Evolutionary conservation across 1,284 basidiomycete species (phyloP), one percentile per base, ranked within the genome.

Genomic region (Irpex sp.): DNA sequence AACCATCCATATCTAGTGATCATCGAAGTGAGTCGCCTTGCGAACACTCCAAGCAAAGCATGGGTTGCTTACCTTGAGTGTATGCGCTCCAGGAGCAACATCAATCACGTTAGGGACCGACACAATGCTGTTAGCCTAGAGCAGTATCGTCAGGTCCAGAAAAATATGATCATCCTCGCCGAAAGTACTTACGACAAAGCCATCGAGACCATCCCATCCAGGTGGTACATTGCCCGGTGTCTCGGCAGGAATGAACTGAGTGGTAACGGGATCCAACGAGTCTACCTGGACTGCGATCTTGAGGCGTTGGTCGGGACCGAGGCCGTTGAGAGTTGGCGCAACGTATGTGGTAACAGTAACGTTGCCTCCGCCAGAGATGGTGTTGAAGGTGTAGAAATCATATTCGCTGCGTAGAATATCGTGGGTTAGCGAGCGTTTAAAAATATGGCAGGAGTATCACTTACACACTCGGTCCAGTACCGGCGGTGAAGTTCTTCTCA

Each of bases 321-420:
- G 74, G 14, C 80, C 78, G 67, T 90, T 90, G 59, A 86, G 73
- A 0, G 84, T 80, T 0, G 87, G 86, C 0, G 85, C 82, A n/a
- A 87, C 76, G 58, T 78, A 75, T 6, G 81, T 74, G 4, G 77
- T 83, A 19, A 84, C 75, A n/a, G 72, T 72, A 39, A 78, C 69
- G 45, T 78, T 83, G 19, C 82, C 73, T 47, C 67, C 69, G 12
- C 80, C 80, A 28, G 71, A 72, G 23, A 71, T 68, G 10, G 74
- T 77, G 70, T 83, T 80, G 75, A 86, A 85, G 53, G 77, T 83
- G 72, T 76, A 84, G 71, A 90, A 88, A 69, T 88, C 85, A 70
- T 89, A 89, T 72, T 83, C 81, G 28, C 82, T 83, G 28, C 9
- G 18, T 19, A 36, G 4, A 6, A 8, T 8, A 45, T 54, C 21